phyloP scores from a whole-genome alignment of 2,329 filamentous ascomycete genomes.

The Shiraia sp. region DNA sequence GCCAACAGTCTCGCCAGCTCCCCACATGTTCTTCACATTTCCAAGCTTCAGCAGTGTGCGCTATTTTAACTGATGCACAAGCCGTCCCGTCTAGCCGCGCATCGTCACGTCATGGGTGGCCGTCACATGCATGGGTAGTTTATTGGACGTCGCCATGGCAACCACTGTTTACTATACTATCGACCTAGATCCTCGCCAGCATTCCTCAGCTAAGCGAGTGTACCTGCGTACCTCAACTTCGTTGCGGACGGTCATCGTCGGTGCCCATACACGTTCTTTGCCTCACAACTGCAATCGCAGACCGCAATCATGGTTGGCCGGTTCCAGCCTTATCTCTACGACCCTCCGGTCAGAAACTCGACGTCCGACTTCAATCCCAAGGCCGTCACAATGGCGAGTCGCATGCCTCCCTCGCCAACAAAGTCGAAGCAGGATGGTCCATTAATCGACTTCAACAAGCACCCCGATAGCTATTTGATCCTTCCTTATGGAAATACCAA shows the following conservation, averaged over 20 bases:
- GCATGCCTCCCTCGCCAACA: conserved; percentile 61
- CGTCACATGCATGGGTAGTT: conserved; percentile 13
- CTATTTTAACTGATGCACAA: conserved; percentile 11
- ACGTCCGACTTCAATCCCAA: conserved; percentile 76
- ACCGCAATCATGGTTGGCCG: conserved; percentile 46
- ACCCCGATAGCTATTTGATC: conserved; percentile 76
- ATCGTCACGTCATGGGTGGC: conserved; percentile 21
- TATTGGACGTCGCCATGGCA: conserved; percentile 37
- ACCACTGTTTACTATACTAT: conserved; percentile 36
- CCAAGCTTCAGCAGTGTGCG: conserved; percentile 7
- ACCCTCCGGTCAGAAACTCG: conserved; percentile 52
- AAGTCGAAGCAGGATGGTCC: conserved; percentile 73
- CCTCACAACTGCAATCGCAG: conserved; percentile 24
- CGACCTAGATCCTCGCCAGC: conserved; percentile 32
- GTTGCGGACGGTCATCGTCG: conserved; percentile 29
- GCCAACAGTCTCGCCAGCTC: neutral
- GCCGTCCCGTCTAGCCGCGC: conserved; percentile 13
- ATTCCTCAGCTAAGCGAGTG: conserved; percentile 41
- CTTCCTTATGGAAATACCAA: conserved; percentile 64
- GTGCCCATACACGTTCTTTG: conserved; percentile 31
- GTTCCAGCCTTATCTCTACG: conserved; percentile 74
- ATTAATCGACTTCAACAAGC: conserved; percentile 78
- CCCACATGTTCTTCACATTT: conserved; percentile 14
- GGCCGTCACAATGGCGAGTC: conserved; percentile 79
- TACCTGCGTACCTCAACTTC: conserved; percentile 23